phyloP scores from a whole-genome alignment of 768 basidiomycete genomes.

The Russula vinacea region DNA sequence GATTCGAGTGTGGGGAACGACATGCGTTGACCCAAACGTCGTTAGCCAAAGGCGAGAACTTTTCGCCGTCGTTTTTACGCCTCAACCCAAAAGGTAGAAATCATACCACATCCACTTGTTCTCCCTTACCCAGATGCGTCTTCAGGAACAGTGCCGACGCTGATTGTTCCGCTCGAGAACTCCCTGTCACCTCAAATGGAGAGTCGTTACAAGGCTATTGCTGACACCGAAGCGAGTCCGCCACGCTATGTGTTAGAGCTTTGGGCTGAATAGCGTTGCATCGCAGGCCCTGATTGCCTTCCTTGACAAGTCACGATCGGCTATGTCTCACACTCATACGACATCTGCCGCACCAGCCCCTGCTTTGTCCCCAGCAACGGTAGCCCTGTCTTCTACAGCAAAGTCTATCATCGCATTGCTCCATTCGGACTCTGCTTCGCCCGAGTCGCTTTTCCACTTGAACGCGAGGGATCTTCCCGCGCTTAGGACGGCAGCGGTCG shows the following conservation, averaged over 20 bases:
- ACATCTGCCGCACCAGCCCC: conserved; percentile 74
- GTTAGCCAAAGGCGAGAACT: conserved; percentile 76
- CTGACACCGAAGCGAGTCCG: conserved; percentile 62
- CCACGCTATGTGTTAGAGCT: not conserved
- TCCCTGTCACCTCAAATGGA: conserved; percentile 67
- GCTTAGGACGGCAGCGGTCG: conserved; percentile 47
- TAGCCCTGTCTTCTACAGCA: conserved; percentile 54
- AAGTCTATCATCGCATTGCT: conserved; percentile 52
- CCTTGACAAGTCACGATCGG: conserved; percentile 77
- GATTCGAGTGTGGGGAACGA: not conserved
- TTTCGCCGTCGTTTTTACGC: conserved; percentile 67
- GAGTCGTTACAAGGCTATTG: conserved; percentile 76
- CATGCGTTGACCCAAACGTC: conserved; percentile 8
- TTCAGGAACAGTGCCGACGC: conserved; percentile 74
- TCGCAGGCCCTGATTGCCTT: conserved; percentile 70
- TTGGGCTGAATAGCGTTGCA: conserved; percentile 21
- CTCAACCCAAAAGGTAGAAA: conserved; percentile 69
- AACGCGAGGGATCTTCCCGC: conserved; percentile 58
- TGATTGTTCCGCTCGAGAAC: conserved; percentile 80
- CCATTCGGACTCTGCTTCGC: conserved; percentile 62
- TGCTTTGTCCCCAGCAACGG: conserved; percentile 72
- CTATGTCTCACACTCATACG: conserved; percentile 62
- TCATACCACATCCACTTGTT: not conserved
- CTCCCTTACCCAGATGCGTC: conserved; percentile 3
- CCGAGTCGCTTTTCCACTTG: conserved; percentile 54